A percentile compares a stretch with the other conserved stretches of the same genome.
Conservation (phyloP, 345 rosid genomes). For the Mallotus nudiflorus region DNA sequence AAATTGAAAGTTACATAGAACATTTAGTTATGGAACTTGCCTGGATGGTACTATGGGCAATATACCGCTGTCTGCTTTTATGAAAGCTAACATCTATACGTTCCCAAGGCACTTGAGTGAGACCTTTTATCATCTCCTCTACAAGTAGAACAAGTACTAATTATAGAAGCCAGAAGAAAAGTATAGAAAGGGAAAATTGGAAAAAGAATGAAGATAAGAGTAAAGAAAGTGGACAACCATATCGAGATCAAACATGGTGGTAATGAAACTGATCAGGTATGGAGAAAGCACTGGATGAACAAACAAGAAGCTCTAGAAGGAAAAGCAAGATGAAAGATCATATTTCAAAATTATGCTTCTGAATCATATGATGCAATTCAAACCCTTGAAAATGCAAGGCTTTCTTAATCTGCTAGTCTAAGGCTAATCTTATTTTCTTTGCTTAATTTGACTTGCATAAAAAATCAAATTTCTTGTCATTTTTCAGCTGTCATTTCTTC, state of each 20-base stretch:
- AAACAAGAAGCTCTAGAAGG: background rate
- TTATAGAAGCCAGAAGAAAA: background rate
- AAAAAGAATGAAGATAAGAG: background rate
- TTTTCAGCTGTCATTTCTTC: too few relatives aligned
- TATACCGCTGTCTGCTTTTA: conserved; percentile 70
- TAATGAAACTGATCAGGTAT: too few relatives aligned
- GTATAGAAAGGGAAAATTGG: too few relatives aligned
- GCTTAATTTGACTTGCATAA: too few relatives aligned
- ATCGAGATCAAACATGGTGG: background rate
- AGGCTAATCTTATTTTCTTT: too few relatives aligned
- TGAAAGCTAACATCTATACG: conserved; percentile 90
- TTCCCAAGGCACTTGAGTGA: conserved; percentile 81
- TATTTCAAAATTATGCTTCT: background rate
- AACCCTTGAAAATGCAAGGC: too few relatives aligned
- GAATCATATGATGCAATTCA: too few relatives aligned
- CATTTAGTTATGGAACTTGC: conserved; percentile 41
- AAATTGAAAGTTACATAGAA: background rate
- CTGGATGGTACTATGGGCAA: conserved; percentile 89
- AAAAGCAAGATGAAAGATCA: background rate
- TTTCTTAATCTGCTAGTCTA: too few relatives aligned
- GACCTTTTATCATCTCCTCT: conserved; percentile 90
- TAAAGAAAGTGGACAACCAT: background rate
- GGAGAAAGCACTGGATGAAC: too few relatives aligned
- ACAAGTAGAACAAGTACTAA: conserved; percentile 15
- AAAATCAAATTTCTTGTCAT: too few relatives aligned